A percentile compares a stretch with the other conserved stretches of the same genome.
phyloP scores from a whole-genome alignment of 495 filamentous ascomycete genomes.

The Penicillium cataractarum region DNA sequence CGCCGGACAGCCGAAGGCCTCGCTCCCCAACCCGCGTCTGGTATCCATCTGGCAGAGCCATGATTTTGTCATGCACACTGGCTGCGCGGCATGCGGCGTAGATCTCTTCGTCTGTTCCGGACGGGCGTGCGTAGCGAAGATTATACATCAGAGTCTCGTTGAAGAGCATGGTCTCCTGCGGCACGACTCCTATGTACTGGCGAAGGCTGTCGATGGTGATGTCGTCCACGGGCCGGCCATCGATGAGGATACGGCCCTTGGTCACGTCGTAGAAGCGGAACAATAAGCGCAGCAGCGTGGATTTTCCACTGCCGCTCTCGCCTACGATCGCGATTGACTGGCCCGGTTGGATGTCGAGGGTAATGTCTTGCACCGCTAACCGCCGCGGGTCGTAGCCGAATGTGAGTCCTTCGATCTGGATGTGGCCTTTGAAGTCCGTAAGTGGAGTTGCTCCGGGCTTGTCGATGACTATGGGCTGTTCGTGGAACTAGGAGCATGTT shows the following conservation, averaged over 20 bases:
- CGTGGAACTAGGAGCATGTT: too few species aligned
- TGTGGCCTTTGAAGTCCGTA: slow-evolving; percentile 48
- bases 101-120: slow-evolving; percentile 65
- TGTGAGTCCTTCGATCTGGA: slow-evolving; percentile 65
- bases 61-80: slow-evolving; percentile 69
- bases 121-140: slow-evolving; percentile 66
- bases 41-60: slow-evolving; percentile 66
- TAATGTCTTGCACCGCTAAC: background rate
- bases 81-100: slow-evolving; percentile 72
- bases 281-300: slow-evolving; percentile 73
- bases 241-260: slow-evolving; percentile 67
- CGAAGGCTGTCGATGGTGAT: slow-evolving; percentile 69
- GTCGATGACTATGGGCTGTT: slow-evolving; percentile 60
- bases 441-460: slow-evolving; percentile 59
- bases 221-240: slow-evolving; percentile 72
- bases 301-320: slow-evolving; percentile 75
- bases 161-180: slow-evolving; percentile 68
- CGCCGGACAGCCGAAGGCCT: slow-evolving; percentile 72
- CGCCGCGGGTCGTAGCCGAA: slow-evolving; percentile 73
- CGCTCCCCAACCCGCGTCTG: slow-evolving; percentile 63
- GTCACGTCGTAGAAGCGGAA: slow-evolving; percentile 72
- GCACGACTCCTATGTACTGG: slow-evolving; percentile 71
- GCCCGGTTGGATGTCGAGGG: background rate
- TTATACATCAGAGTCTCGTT: slow-evolving; percentile 77
- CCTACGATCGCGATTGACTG: slow-evolving; percentile 71